A percentile compares a stretch with the other conserved stretches of the same genome.
phyloP scores from a whole-genome alignment of 805 yeast genomes.

The Candida tammaniensis region DNA sequence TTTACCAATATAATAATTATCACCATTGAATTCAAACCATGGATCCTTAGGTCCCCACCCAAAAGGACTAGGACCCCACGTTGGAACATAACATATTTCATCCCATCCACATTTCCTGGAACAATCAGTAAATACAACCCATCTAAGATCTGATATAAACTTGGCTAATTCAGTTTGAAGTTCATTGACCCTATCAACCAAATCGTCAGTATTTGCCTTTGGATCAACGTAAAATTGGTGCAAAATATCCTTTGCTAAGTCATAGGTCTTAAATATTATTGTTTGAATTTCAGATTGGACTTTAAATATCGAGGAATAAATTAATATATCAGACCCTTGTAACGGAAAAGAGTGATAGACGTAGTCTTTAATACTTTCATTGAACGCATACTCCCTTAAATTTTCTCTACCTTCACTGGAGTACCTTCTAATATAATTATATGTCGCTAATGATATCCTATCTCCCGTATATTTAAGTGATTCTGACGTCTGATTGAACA shows the following conservation, averaged over 20 bases:
- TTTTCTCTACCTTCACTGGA: conserved; percentile 17
- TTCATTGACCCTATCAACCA: conserved; percentile 3
- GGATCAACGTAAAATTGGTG: conserved; percentile 16
- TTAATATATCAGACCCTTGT: conserved; percentile 39
- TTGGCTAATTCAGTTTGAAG: conserved; percentile 6
- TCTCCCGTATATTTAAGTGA: conserved; percentile 16
- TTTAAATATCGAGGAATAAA: conserved; percentile 46
- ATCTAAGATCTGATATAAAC: conserved; percentile 21
- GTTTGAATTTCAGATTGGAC: conserved; percentile 40
- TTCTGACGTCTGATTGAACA: background rate
- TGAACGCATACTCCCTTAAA: conserved; percentile 22
- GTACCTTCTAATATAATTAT: conserved; percentile 47
- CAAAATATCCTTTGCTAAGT: conserved; percentile 17
- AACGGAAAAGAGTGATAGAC: conserved; percentile 41
- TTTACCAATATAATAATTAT: conserved; percentile 11
- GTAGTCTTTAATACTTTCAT: conserved; percentile 45
- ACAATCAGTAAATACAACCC: conserved; percentile 46
- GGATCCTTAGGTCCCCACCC: conserved; percentile 32
- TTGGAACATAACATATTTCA: conserved; percentile 55
- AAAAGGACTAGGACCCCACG: conserved; percentile 61
- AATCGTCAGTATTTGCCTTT: conserved; percentile 1
- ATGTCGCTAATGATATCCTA: conserved; percentile 42
- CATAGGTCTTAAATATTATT: conserved; percentile 33
- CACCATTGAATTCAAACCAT: conserved; percentile 14
- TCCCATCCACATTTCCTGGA: conserved; percentile 39